Evolutionary conservation across 176 grass and related monocot species (phyloP).

Genomic region (Panicum miliaceum): DNA sequence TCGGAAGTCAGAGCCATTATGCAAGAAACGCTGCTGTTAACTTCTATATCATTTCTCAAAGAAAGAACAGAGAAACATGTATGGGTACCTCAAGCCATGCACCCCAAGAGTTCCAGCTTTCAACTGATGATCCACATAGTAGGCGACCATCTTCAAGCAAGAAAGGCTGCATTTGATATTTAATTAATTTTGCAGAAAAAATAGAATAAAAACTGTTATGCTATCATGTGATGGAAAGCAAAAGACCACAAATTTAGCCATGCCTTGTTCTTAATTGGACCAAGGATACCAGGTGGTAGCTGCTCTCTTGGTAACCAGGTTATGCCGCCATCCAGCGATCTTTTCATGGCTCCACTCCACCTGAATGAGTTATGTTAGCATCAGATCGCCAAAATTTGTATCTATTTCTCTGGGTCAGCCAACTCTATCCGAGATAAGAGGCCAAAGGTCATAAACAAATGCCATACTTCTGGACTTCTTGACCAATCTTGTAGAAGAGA

Average conservation of each 20-base stretch:
- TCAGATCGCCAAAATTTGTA: neutral
- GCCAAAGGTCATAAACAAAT: conserved; percentile 6
- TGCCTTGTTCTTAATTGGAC: conserved; percentile 96
- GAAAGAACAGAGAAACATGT: neutral
- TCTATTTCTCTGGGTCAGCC: neutral
- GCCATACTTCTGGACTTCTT: conserved; percentile 85
- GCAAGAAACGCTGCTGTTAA: neutral
- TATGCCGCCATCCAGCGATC: conserved; percentile 71
- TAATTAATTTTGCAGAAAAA: conserved; percentile 27
- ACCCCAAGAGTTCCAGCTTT: conserved; percentile 99
- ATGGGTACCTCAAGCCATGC: conserved; percentile 87
- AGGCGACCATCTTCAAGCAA: conserved; percentile 83
- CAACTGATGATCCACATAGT: conserved; percentile 91
- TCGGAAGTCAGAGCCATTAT: conserved; percentile 1
- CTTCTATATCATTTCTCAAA: neutral
- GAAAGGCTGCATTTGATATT: conserved; percentile 66
- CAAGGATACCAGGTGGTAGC: conserved; percentile 93
- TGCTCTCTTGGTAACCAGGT: conserved; percentile 87
- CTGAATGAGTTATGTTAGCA: conserved; percentile 48
- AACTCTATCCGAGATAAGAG: neutral
- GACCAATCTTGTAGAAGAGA: conserved; percentile 95
- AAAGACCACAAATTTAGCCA: conserved; percentile 27
- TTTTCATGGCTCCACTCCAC: conserved; percentile 98
- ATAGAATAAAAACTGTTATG: neutral
- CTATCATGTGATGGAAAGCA: conserved; percentile 14